Base-by-base conservation (phyloP, 1,284 basidiomycete species). In the Leccinum pallidistipes region DNA sequence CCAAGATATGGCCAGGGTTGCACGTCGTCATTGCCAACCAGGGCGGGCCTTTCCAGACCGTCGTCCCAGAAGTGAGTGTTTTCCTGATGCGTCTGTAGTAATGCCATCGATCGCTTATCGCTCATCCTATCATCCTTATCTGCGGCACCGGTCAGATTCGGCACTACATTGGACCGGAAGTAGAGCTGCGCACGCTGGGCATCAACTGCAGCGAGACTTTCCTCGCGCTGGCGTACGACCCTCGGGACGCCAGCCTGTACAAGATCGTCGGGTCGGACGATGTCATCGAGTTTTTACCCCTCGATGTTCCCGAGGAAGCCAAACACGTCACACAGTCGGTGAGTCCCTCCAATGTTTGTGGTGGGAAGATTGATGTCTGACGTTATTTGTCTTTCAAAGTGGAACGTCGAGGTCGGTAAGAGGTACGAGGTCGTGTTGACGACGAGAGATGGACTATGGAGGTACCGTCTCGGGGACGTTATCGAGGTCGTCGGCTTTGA, bases 401-500 rank as follows among this genome's bases (percentile, higher is more conserved):
- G 65, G 62, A 62, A 64, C 3, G 21, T 64, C 6, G 24, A 64
- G n/a, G 45, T 53, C 11, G 69, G 62, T 9, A 38, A 27, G 36
- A 60, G 52, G 32, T 72, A 70, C 27, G 64, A 71, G 14, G 56
- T 69, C 2, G 57, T 72, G 16, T 34, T 71, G 54, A 72, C 73
- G 0, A 74, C 64, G 29, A 62, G 58, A 34, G 62, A 68, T 21
- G 69, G 69, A n/a, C 43, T 71, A 3, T 73, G 68, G 69, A 58
- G 72, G 45, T 74, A 73, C 49, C 62, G 59, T 21, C 63, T 73
- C 7, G 71, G 61, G 11, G 68, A 73, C 24, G 8, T 71, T n/a
- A 18, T 71, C 9, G 61, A 70, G 3, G 38, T 64, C 11, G 49
- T 58, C 1, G 69, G 71, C 1, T 74, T 74, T 57, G 62, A 64